Conservation (phyloP, 345 rosid genomes). For the Ceriops zippeliana region DNA sequence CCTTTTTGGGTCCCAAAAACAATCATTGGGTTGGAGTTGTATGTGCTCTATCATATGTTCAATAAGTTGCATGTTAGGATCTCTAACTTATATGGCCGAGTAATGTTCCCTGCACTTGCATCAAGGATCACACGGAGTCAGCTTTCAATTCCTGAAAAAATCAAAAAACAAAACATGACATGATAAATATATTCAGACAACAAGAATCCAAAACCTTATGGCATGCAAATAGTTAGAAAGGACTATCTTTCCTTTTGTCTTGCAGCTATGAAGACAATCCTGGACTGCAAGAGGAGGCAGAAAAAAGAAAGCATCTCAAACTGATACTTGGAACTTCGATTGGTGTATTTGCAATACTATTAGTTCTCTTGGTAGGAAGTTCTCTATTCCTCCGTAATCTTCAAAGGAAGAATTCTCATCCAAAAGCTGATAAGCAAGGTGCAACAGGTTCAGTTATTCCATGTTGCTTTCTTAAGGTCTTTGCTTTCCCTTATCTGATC, state of each 20-base stretch:
- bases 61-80: too few species aligned
- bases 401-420: slow-evolving; percentile 31
- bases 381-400: slow-evolving; percentile 34
- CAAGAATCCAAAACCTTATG: not conserved
- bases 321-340: slow-evolving; percentile 59
- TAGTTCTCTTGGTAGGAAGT: slow-evolving; percentile 53
- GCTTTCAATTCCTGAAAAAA: too few species aligned
- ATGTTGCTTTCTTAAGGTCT: not conserved
- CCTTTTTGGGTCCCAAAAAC: too few species aligned
- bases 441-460: slow-evolving; percentile 6
- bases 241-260: slow-evolving; percentile 14
- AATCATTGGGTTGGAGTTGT: too few species aligned
- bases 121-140: too few species aligned
- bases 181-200: not conserved
- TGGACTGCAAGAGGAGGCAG: slow-evolving; percentile 47
- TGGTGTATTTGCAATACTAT: slow-evolving; percentile 45
- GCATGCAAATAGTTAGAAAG: slow-evolving; percentile 1
- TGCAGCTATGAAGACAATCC: slow-evolving; percentile 65
- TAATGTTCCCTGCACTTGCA: too few species aligned
- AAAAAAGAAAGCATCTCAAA: slow-evolving; percentile 38
- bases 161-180: too few species aligned
- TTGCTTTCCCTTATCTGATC: not conserved
- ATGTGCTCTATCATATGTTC: too few species aligned
- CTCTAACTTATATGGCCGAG: too few species aligned
- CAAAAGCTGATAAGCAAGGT: slow-evolving; percentile 54